phyloP scores from a whole-genome alignment of 495 filamentous ascomycete genomes.

The Parmelia sp. region DNA sequence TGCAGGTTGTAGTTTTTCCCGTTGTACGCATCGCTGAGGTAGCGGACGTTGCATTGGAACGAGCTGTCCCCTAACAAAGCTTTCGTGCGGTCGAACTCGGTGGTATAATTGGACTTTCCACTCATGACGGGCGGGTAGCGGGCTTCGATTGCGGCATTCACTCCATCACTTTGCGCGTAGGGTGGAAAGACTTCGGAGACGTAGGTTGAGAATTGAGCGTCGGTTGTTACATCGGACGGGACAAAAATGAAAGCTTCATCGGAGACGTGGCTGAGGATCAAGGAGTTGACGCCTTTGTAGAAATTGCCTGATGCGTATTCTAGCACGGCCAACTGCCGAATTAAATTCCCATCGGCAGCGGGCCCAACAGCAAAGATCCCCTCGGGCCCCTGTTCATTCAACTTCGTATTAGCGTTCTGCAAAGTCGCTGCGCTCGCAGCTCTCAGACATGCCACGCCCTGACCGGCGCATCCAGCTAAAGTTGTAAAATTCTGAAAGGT shows the following conservation, averaged over 20 bases:
- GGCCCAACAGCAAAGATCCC: slow-evolving; percentile 43
- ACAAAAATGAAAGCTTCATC: slow-evolving; percentile 39
- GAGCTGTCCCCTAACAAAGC: slow-evolving; percentile 33
- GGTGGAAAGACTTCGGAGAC: slow-evolving; percentile 38
- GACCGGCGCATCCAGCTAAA: slow-evolving; percentile 41
- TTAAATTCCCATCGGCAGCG: slow-evolving; percentile 39
- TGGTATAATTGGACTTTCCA: slow-evolving; percentile 25
- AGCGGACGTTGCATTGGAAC: slow-evolving; percentile 38
- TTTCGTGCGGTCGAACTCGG: slow-evolving; percentile 31
- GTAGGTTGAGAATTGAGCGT: slow-evolving; percentile 47
- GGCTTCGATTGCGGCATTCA: slow-evolving; percentile 30
- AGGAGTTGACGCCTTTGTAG: slow-evolving; percentile 34
- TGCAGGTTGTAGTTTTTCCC: slow-evolving; percentile 34
- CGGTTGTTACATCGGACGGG: slow-evolving; percentile 41
- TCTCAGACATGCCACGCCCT: slow-evolving; percentile 41
- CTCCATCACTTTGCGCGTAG: slow-evolving; percentile 31
- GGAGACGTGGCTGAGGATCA: slow-evolving; percentile 38
- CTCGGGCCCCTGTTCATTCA: slow-evolving; percentile 31
- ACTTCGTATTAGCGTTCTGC: slow-evolving; percentile 36
- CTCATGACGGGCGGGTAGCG: slow-evolving; percentile 33
- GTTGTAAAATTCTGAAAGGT: slow-evolving; percentile 41
- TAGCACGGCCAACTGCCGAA: slow-evolving; percentile 40
- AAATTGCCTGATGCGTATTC: slow-evolving; percentile 42
- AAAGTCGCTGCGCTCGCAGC: slow-evolving; percentile 33
- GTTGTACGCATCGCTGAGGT: slow-evolving; percentile 34